Conservation (phyloP, 768 basidiomycete genomes). For the Cystofilobasidium macerans region DNA sequence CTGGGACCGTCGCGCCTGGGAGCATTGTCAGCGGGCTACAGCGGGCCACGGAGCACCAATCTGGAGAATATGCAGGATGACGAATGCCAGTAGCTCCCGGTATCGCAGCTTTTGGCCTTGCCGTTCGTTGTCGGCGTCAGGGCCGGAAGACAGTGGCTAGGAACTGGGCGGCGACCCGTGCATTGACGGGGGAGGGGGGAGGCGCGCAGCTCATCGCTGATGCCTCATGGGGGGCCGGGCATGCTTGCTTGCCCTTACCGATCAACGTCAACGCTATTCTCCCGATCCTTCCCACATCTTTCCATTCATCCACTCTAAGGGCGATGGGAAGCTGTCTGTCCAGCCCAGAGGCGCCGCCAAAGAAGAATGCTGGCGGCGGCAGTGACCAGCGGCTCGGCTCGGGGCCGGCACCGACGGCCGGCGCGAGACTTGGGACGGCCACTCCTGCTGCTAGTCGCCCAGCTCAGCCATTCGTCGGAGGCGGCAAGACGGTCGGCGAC, state of each 20-base stretch:
- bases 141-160: no score
- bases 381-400: conserved; percentile 21
- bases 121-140: no score
- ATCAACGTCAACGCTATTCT: not conserved
- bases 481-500: conserved; percentile 18
- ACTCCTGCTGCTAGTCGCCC: not conserved
- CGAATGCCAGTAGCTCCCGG: no score
- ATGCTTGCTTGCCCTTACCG: not conserved
- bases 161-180: no score
- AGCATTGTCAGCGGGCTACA: no score
- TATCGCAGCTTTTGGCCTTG: no score
- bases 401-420: conserved; percentile 1
- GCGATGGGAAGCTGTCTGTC: conserved; percentile 25
- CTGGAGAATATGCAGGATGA: no score
- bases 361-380: not conserved
- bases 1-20: no score
- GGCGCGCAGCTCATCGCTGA: no score
- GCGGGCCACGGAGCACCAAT: no score
- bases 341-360: conserved; percentile 1
- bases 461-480: not conserved
- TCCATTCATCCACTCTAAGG: not conserved
- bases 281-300: not conserved
- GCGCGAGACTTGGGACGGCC: not conserved
- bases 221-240: no score
- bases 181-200: no score